Base-by-base conservation (phyloP, 2,329 filamentous ascomycete genomes). In the Pseudocercospora eumusae region DNA sequence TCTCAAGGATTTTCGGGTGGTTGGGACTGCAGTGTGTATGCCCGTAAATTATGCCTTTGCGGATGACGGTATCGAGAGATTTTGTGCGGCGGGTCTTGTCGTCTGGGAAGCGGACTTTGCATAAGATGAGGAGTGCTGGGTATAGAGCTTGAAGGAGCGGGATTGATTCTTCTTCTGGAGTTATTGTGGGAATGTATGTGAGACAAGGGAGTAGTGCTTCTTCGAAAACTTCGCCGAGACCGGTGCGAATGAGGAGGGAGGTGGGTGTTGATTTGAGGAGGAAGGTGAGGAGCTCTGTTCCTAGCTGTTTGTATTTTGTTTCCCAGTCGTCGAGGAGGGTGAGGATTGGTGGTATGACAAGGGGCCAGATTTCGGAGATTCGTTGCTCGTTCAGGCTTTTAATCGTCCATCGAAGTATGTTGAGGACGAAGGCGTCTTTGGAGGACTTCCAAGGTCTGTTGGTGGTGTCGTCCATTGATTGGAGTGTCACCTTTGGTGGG, bases 151-250 rank as follows among this genome's bases (percentile, higher is more conserved):
- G 71, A 0, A 96, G 82, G 2, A 97, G 77, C 1, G 72, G 70
- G 1, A 89, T 71, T 3, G 90, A 90, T 60, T 95, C 89, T 0
- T 81, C 73, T 70, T 91, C 88, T 0, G 90, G 86, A 0, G 91
- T 96, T 45, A 96, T 79, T 11, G 83, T 86, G 0, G 93, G 93
- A 5, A 96, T 81, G 69, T 87, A 90, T 7, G 88, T 82, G n/a
- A 96, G 82, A 36, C 87, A 86, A 0, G 91, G 90, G 66, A 88
- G 83, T 1, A 91, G 76, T 2, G 87, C 84, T 20, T 91, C 84
- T 69, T 88, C 83, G 64, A 93, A 88, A 25, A 93, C 83, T 13
- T 82, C 77, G 21, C 82, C 83, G 7, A 93, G 83, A 0, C 90
- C 89, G 0, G 86, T 90, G 50, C 81, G 80, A 11, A 74, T 75